Evolutionary conservation across 2,329 filamentous ascomycete species (phyloP), one percentile per base, ranked within the genome.

Genomic region (Rutstroemia sydowiana): DNA sequence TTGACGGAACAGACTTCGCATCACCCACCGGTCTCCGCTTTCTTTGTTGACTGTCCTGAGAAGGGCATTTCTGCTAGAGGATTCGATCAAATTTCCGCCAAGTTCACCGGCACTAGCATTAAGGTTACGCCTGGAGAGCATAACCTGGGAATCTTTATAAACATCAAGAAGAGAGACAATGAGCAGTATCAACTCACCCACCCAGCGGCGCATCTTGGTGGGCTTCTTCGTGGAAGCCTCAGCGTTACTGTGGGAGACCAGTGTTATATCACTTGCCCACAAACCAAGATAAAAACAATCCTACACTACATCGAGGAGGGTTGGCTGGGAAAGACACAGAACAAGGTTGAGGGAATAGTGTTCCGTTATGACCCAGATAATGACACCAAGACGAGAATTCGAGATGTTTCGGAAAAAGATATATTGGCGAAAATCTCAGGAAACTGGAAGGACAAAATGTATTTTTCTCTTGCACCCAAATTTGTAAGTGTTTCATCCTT

Each of bases 1-100:
- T 77, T 98, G 55, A 97, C 93, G 23, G 93, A 98, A 71, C 93
- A 98, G 72, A 98, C 93, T 8, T 96, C 90, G 7, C 93, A 98
- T 65, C 93, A 98, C 70, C 93, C 93, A 31, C 93, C 93, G 9
- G 92, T 98, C 59, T 97, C 92, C 61, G 93, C 93, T 13, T 98
- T 95, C 70, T 92, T 88, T 68, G 84, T 96, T 58, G 85, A 90
- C 65, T 98, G 93, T 66, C 90, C 91, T 0, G 87, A 95, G 60
- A 91, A 89, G 66, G 93, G 92, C 26, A 79, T 98, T 59, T 82
- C 82, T 34, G 93, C 93, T 14, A 80, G 86, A 53, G 93, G 93
- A 1, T 98, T 92, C 66, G 93, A 98, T 66, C 93, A 98, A 73
- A 84, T 98, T 63, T 92, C 87, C 61, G 93, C 93, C 65, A 97